Evolutionary conservation across 2,329 filamentous ascomycete species (phyloP).

Genomic region (Scorias spongiosa): DNA sequence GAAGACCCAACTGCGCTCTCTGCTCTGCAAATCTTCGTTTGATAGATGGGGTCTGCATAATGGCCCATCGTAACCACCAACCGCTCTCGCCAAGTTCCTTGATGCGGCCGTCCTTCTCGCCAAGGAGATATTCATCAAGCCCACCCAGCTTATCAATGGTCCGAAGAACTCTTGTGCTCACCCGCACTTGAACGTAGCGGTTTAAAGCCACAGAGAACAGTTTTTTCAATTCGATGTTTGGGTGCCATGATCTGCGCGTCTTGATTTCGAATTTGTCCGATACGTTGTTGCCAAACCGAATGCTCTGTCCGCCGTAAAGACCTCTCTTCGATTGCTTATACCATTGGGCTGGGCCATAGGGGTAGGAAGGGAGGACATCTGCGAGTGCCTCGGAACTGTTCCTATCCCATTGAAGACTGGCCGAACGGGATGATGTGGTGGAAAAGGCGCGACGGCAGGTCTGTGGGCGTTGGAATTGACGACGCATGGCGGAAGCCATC

Average conservation of each 20-base stretch:
- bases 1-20: slow-evolving; percentile 50
- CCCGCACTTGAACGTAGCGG: slow-evolving; percentile 48
- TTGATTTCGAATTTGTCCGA: slow-evolving; percentile 53
- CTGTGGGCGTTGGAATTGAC: not conserved
- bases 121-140: slow-evolving; percentile 80
- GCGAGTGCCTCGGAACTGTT: slow-evolving; percentile 17
- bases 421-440: slow-evolving; percentile 11
- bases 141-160: slow-evolving; percentile 72
- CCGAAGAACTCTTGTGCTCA: slow-evolving; percentile 50
- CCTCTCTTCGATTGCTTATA: slow-evolving; percentile 65
- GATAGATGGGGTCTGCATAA: slow-evolving; percentile 65
- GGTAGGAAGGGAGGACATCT: slow-evolving; percentile 39
- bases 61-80: slow-evolving; percentile 76
- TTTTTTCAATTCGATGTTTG: slow-evolving; percentile 53
- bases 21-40: slow-evolving; percentile 51
- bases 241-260: slow-evolving; percentile 57
- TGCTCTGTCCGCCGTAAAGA: slow-evolving; percentile 42
- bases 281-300: slow-evolving; percentile 69
- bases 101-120: slow-evolving; percentile 60
- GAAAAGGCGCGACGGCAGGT: slow-evolving; percentile 15
- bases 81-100: slow-evolving; percentile 79
- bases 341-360: slow-evolving; percentile 51
- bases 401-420: slow-evolving; percentile 16
- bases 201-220: slow-evolving; percentile 50
- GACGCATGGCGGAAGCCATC: not conserved